Conservation (phyloP, 768 basidiomycete genomes). For the Leccinum uliginosum region DNA sequence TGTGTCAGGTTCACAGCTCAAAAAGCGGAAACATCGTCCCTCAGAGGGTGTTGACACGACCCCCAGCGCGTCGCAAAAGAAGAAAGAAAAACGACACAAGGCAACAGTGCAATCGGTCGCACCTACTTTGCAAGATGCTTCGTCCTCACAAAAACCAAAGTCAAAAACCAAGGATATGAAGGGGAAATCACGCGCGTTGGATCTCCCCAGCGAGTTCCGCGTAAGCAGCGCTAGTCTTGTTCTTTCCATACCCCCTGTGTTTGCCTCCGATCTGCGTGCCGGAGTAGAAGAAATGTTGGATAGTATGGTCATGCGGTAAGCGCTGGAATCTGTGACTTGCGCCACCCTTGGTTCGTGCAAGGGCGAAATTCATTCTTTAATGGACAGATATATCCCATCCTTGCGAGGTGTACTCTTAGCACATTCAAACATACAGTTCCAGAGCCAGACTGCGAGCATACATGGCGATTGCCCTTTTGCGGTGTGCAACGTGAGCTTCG, state of each 20-base stretch:
- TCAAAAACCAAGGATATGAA: slow-evolving; percentile 31
- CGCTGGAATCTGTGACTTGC: slow-evolving; percentile 12
- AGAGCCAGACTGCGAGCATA: slow-evolving; percentile 59
- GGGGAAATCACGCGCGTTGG: slow-evolving; percentile 33
- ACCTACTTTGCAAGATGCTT: slow-evolving; percentile 6
- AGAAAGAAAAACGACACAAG: slow-evolving; percentile 31
- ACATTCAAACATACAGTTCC: slow-evolving; percentile 73
- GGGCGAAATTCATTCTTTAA: not conserved
- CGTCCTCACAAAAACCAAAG: slow-evolving; percentile 12
- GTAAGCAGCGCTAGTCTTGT: slow-evolving; percentile 60
- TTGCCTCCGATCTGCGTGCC: slow-evolving; percentile 61
- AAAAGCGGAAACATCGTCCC: slow-evolving; percentile 50
- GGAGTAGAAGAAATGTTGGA: slow-evolving; percentile 90
- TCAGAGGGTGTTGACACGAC: slow-evolving; percentile 16
- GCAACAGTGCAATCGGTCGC: not conserved
- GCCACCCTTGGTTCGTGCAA: not conserved
- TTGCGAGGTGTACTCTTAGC: slow-evolving; percentile 83
- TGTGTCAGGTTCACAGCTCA: slow-evolving; percentile 21
- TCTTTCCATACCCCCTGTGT: slow-evolving; percentile 78
- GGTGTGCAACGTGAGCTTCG: slow-evolving; percentile 69
- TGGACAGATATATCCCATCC: slow-evolving; percentile 79
- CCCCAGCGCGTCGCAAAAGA: slow-evolving; percentile 32
- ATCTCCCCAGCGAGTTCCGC: slow-evolving; percentile 49
- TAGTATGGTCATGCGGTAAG: slow-evolving; percentile 92
- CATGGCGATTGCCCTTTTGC: slow-evolving; percentile 84